Evolutionary conservation across 768 basidiomycete genomes (phyloP), one percentile per base, ranked within the genome.

Genomic region (Pleurotus platypus): DNA sequence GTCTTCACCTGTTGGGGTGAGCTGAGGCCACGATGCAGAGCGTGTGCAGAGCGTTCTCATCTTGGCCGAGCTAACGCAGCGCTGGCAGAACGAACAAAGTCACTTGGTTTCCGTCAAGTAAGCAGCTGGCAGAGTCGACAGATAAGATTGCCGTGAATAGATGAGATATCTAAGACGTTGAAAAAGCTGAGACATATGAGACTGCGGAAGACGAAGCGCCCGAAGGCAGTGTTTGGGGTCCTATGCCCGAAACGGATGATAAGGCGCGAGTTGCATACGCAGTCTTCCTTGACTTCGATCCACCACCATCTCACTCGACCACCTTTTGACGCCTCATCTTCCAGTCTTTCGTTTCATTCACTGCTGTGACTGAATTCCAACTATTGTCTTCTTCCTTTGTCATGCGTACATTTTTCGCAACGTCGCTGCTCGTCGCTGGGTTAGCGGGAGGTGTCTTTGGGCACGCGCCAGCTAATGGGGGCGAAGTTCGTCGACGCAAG

Each of bases 361-460:
- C 20, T 18, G 37, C 51, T 35, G 30, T 54, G 51, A 54, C 51
- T 54, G 51, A 42, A 54, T 20, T 54, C 51, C 51, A 54, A 54
- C 51, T 54, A 54, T 20, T 24, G 51, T 57, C 46, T 42, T 37
- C 37, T 37, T 38, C 47, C 13, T 61, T 35, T 27, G 5, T 54
- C 39, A 89, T 89, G 87, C 85, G 85, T 67, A 78, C 80, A 72
- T 80, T 87, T 60, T 73, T 86, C 63, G 80, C 82, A 62, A 83
- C 85, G 66, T 83, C 84, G 46, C 70, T 88, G 58, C 78, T 79
- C 49, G 71, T 82, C 38, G 83, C 81, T 57, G 82, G 81, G 65
- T 77, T 87, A 61, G 83, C 85, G 42, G 81, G 83, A 64, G 72
- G 73, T 60, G 76, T 79, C 50, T 73, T 81, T 59, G 81, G 80